These are phyloP conservation scores for Cordyceps cateniannulata DNA, from an alignment of 2,329 filamentous ascomycete genomes.

Conservation along the genomic window DNA sequence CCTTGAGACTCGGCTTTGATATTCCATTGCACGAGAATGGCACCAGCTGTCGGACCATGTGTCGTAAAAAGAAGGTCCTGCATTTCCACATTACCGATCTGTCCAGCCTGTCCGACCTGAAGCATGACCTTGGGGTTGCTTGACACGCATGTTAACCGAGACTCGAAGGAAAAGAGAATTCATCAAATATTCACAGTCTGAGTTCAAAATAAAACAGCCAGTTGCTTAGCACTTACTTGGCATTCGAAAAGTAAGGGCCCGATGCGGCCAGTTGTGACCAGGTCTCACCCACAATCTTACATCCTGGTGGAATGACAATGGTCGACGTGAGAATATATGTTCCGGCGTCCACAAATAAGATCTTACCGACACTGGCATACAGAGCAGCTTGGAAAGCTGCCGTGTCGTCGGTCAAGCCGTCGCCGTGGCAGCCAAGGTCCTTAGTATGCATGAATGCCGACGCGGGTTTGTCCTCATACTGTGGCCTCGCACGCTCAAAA, in stretches of 20 bases:
- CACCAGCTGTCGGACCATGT: constrained; percentile 57
- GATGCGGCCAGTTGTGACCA: constrained; percentile 24
- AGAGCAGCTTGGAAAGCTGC: constrained; percentile 34
- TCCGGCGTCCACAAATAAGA: constrained; percentile 32
- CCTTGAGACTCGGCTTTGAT: constrained; percentile 13
- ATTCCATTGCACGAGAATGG: constrained; percentile 65
- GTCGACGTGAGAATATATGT: constrained; percentile 34
- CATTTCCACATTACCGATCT: constrained; percentile 61
- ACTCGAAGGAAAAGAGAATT: too few species aligned
- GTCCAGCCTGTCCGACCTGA: constrained; percentile 55
- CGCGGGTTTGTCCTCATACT: constrained; percentile 33
- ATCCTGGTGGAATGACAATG: constrained; percentile 25
- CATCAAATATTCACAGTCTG: too few species aligned
- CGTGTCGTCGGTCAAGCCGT: constrained; percentile 44
- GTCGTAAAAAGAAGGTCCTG: constrained; percentile 63
- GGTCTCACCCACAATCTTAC: constrained; percentile 31
- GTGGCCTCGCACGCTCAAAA: constrained; percentile 46
- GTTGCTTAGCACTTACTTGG: too few species aligned
- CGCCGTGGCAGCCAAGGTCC: neutral
- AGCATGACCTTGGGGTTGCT: constrained; percentile 53
- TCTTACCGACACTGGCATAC: neutral
- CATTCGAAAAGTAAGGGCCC: constrained; percentile 17
- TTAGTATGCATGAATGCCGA: constrained; percentile 17
- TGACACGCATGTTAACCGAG: too few species aligned
- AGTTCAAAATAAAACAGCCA: too few species aligned